Evolutionary conservation across 164 flowering plant species (phyloP).

Genomic region (Sextonia rubra): DNA sequence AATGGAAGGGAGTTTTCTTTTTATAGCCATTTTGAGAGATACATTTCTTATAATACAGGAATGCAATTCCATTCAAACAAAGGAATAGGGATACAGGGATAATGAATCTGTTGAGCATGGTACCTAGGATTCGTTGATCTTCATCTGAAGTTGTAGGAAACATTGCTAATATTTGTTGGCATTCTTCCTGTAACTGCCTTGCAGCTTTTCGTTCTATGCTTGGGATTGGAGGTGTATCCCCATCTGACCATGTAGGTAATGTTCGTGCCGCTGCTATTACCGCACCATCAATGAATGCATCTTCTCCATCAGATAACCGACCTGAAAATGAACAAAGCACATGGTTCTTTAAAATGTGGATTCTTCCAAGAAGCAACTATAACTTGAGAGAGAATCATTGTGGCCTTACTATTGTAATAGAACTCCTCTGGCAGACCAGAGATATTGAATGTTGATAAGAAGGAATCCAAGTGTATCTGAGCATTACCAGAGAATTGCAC

Average conservation of each 20-base stretch:
- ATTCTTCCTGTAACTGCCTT: constrained; percentile 76
- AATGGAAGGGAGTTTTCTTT: too few relatives aligned
- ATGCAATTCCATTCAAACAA: not conserved
- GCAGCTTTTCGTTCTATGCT: constrained; percentile 77
- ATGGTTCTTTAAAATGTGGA: not conserved
- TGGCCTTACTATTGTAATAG: constrained; percentile 67
- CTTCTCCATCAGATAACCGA: constrained; percentile 45
- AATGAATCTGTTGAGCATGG: not conserved
- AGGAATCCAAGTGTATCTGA: constrained; percentile 75
- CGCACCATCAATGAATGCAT: constrained; percentile 82
- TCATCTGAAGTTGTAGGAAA: constrained; percentile 71
- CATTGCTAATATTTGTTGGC: constrained; percentile 67
- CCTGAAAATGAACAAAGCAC: constrained; percentile 34
- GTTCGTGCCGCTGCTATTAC: constrained; percentile 93
- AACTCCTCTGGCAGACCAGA: constrained; percentile 84
- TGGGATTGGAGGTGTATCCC: constrained; percentile 79
- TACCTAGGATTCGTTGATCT: constrained; percentile 84
- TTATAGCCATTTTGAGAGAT: too few relatives aligned
- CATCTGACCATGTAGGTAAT: constrained; percentile 89
- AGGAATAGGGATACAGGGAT: not conserved
- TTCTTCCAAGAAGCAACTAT: not conserved
- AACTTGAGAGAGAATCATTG: constrained; percentile 5
- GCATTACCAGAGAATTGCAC: constrained; percentile 72
- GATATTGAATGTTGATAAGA: constrained; percentile 85
- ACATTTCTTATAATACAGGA: not conserved